Base-by-base conservation (phyloP, 108 stramenopile species). In the Cyclotella kingstonii region DNA sequence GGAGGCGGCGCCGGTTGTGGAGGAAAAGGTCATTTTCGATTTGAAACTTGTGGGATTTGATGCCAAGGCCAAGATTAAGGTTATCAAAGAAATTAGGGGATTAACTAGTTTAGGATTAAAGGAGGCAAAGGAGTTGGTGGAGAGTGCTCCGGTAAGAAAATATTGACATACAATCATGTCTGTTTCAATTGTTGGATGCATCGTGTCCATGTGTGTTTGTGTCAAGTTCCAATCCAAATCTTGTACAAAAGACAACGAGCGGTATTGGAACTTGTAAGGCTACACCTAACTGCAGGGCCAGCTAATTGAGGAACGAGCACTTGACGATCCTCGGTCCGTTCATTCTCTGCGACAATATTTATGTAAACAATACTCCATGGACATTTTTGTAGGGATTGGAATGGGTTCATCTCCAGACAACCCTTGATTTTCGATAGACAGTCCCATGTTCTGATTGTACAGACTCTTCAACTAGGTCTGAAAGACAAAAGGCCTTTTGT, bases 111-210 rank as follows among this genome's bases (percentile, higher is more conserved):
- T 95, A 53, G 94, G 94, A 12, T 73, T 95, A 44, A 93, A 95
- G 75, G 94, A 95, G 70, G 94, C 94, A 1, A 95, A 95, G 79
- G 94, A 95, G 68, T 34, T 95, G 63, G 93, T 95, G 27, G 93
- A 95, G 66, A 80, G 81, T 21, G 93, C 85, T 46, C 93, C 93
- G 63, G 72, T 73, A 42, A 73, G 72, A 65, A 11, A 9, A 14
- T 11, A 0, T 43, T 19, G 38, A 35, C n/a, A n/a, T n/a, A n/a
- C n/a, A n/a, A n/a, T n/a, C n/a, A 9, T 22, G 10, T 55, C 31
- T 30, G 45, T 50, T 12, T 51, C 9, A n/a, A n/a, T 35, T 23
- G 8, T 10, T 40, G 25, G 31, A 28, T 47, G n/a, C n/a, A n/a
- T n/a, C n/a, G n/a, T n/a, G n/a, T n/a, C n/a, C n/a, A n/a, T n/a